phyloP scores from a whole-genome alignment of 805 yeast species.

The Monosporozyma aquatica region DNA sequence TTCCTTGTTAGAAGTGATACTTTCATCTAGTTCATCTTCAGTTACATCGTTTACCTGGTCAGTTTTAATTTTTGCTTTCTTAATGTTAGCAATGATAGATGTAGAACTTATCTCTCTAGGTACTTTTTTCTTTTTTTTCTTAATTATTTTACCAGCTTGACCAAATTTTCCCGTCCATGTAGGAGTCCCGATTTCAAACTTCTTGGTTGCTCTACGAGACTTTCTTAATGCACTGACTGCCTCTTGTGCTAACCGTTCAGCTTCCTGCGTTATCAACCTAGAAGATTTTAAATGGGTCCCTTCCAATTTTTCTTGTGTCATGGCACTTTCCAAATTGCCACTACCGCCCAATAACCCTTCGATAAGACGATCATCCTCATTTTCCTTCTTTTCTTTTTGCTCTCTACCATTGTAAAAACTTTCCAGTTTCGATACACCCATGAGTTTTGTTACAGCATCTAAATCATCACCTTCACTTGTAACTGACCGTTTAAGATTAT shows the following conservation, averaged over 20 bases:
- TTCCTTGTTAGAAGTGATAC: slow-evolving; percentile 3
- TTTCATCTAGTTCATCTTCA: slow-evolving; percentile 10
- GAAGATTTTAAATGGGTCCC: slow-evolving; percentile 33
- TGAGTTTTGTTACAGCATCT: slow-evolving; percentile 48
- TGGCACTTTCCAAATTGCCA: slow-evolving; percentile 57
- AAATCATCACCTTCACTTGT: slow-evolving; percentile 55
- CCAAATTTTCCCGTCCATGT: slow-evolving; percentile 97
- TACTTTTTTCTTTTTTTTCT: slow-evolving; percentile 4
- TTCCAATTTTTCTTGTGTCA: slow-evolving; percentile 72
- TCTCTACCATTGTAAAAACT: slow-evolving; percentile 47
- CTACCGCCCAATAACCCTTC: slow-evolving; percentile 58
- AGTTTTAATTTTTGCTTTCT: slow-evolving; percentile 12
- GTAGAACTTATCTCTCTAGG: slow-evolving; percentile 13
- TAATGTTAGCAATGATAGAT: slow-evolving; percentile 19
- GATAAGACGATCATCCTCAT: slow-evolving; percentile 59
- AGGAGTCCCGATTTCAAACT: slow-evolving; percentile 61
- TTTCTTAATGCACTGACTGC: slow-evolving; percentile 50
- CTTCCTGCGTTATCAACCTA: slow-evolving; percentile 45
- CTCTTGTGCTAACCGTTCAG: slow-evolving; percentile 44
- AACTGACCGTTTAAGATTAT: slow-evolving; percentile 26
- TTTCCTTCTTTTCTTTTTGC: slow-evolving; percentile 30
- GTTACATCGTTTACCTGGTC: neutral
- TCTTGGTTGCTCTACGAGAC: slow-evolving; percentile 39
- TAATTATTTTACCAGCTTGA: slow-evolving; percentile 53
- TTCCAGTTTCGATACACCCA: slow-evolving; percentile 69